Percentiles rank a stretch among this genome's conserved stretches.
These are phyloP conservation scores for Biscogniauxia marginata DNA, from an alignment of 2,329 filamentous ascomycete species.

Conservation along the genomic window DNA sequence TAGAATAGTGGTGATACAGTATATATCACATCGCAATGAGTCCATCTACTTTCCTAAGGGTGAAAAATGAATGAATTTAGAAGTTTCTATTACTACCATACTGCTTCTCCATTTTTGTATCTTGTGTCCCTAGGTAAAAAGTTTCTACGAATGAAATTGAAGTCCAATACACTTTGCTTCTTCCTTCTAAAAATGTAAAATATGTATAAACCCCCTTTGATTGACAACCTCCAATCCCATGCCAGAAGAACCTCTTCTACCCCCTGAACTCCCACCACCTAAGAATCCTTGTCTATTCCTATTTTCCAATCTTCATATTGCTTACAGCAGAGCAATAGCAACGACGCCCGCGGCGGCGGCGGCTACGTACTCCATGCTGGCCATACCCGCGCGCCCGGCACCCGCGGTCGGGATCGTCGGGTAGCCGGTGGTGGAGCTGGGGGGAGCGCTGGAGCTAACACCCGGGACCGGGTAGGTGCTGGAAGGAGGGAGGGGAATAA, in stretches of 20 bases:
- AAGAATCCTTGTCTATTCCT: not conserved
- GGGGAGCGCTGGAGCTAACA: not conserved
- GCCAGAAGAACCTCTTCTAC: too few relatives aligned
- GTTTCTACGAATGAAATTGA: too few relatives aligned
- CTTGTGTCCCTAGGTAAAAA: not conserved
- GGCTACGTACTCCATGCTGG: not conserved
- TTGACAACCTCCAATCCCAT: too few relatives aligned
- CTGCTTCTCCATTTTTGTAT: not conserved
- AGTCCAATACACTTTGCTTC: too few relatives aligned
- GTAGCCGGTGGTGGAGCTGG: not conserved
- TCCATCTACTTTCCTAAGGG: not conserved
- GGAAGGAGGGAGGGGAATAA: not conserved
- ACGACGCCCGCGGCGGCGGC: too few relatives aligned
- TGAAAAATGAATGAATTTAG: not conserved
- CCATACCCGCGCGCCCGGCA: not conserved
- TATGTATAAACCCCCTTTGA: not conserved
- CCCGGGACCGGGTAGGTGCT: not conserved
- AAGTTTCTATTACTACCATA: not conserved
- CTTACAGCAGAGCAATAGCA: not conserved
- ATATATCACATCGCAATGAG: not conserved
- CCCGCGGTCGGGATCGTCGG: not conserved
- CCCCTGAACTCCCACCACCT: too few relatives aligned
- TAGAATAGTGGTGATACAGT: not conserved
- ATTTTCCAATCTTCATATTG: not conserved
- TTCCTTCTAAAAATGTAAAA: not conserved